A percentile compares a stretch with the other conserved stretches of the same genome.
Evolutionary conservation across 306 rosid species (phyloP).

Genomic region (Dryas alaskensis): DNA sequence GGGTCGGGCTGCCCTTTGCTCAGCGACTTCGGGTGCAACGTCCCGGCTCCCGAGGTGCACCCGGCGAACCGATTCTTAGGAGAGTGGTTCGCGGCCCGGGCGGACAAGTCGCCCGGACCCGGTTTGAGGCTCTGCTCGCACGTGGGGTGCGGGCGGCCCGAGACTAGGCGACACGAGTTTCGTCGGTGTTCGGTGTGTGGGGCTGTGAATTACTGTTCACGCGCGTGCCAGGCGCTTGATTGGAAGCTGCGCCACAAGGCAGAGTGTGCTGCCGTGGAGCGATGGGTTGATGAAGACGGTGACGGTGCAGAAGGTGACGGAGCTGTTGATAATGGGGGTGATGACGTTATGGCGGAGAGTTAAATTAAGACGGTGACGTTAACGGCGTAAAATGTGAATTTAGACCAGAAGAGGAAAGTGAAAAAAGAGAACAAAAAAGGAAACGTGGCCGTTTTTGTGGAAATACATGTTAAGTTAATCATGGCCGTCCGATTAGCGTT

Average conservation of each 20-base stretch:
- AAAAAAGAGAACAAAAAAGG: not conserved
- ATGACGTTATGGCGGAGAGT: constrained; percentile 41
- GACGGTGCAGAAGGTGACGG: constrained; percentile 42
- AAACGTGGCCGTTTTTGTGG: constrained; percentile 37
- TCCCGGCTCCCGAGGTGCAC: constrained; percentile 74
- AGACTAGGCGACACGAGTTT: constrained; percentile 78
- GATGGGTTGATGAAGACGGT: constrained; percentile 64
- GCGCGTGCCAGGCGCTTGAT: constrained; percentile 95
- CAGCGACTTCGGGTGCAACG: constrained; percentile 87
- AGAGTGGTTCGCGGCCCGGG: constrained; percentile 59
- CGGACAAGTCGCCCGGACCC: constrained; percentile 34
- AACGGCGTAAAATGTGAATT: constrained; percentile 22
- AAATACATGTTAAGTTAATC: constrained; percentile 13
- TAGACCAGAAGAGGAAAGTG: not conserved
- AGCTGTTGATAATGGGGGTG: constrained; percentile 30
- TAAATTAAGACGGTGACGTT: constrained; percentile 26
- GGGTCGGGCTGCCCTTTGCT: constrained; percentile 66
- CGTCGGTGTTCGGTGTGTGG: constrained; percentile 95
- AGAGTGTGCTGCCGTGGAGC: constrained; percentile 67
- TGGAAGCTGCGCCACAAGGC: constrained; percentile 89
- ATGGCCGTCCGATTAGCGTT: constrained; percentile 25
- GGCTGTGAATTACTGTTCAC: constrained; percentile 79
- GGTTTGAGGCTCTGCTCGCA: constrained; percentile 73
- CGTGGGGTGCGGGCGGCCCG: constrained; percentile 87
- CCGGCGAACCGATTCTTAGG: constrained; percentile 64